Evolutionary conservation across 2,329 filamentous ascomycete species (phyloP), one percentile per base, ranked within the genome.

Genomic region (Leptographium radiaticola): DNA sequence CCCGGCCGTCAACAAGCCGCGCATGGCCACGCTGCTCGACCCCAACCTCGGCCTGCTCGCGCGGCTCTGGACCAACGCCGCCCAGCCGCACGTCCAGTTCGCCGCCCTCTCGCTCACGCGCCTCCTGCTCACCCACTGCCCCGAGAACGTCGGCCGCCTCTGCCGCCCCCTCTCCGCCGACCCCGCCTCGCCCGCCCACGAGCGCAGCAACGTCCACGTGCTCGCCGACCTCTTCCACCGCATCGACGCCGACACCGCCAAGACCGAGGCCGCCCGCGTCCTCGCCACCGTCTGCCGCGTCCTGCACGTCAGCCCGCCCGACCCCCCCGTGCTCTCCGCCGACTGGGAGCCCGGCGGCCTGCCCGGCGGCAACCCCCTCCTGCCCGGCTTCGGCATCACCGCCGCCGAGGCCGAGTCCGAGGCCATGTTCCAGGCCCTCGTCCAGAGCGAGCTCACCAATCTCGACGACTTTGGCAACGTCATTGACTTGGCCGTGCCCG

Each of bases 71-170:
- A 63, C 67, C 11, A 64, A 78, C 54, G 68, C 71, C 4, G 70
- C 72, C 0, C 68, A 76, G 47, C 72, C 73, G 11, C 79, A 82
- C 58, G 72, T 82, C 4, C 80, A 83, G 58, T 82, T 82, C 59
- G 72, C 75, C 9, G 75, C 79, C 18, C 72, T 81, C 25, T 80
- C 78, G 0, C 70, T 84, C 2, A 69, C 75, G 2, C 74, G 81
- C 2, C 67, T 83, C 20, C 71, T 84, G 6, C 67, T 83, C 3
- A 68, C 75, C 45, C 73, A 73, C 47, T 79, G 74, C 51, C 70
- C 73, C 0, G 58, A 66, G 2, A 84, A 83, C 57, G 76, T 79
- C 3, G 64, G 65, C 2, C 68, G 66, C 20, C 61, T 83, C n/a
- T 76, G 74, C 60, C 61, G 65, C 0, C 69, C 71, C 1, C 62